Evolutionary conservation across 73 alveolate genomes (phyloP).

Genomic region (Uronychia setigera): DNA sequence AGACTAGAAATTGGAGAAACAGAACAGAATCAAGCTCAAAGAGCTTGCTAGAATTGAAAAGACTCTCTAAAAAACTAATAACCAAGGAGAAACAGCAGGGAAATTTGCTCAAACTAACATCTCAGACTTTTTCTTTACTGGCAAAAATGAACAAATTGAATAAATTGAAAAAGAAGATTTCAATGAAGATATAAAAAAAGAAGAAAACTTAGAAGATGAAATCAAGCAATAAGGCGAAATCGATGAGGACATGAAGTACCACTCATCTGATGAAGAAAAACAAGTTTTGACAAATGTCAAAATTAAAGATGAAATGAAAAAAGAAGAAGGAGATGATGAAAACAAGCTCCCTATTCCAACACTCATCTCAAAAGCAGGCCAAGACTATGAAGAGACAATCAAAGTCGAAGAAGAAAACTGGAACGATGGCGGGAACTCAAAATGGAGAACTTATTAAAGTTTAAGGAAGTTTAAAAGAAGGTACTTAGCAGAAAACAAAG

Average conservation of each 20-base stretch:
- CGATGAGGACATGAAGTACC: too few species aligned
- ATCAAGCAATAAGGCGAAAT: neutral
- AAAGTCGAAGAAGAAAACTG: constrained; percentile 33
- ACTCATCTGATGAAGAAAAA: too few species aligned
- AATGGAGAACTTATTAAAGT: constrained; percentile 33
- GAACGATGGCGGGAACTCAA: constrained; percentile 45
- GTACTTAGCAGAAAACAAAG: neutral
- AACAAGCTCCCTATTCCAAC: neutral
- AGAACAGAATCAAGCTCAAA: neutral
- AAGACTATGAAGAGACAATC: neutral
- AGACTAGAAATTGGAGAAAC: neutral
- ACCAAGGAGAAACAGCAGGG: neutral
- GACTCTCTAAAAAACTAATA: neutral
- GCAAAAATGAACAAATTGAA: neutral
- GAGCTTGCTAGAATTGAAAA: neutral
- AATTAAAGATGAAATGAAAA: neutral
- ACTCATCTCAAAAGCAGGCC: neutral
- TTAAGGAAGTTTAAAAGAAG: neutral
- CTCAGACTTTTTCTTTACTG: neutral
- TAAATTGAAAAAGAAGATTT: neutral
- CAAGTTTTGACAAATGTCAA: neutral
- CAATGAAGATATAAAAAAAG: neutral
- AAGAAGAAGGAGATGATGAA: neutral
- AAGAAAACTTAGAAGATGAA: neutral
- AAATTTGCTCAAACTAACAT: neutral